Percentiles rank a stretch among this genome's conserved stretches.
phyloP scores from a whole-genome alignment of 768 basidiomycete genomes.

The Boletus speciosus region DNA sequence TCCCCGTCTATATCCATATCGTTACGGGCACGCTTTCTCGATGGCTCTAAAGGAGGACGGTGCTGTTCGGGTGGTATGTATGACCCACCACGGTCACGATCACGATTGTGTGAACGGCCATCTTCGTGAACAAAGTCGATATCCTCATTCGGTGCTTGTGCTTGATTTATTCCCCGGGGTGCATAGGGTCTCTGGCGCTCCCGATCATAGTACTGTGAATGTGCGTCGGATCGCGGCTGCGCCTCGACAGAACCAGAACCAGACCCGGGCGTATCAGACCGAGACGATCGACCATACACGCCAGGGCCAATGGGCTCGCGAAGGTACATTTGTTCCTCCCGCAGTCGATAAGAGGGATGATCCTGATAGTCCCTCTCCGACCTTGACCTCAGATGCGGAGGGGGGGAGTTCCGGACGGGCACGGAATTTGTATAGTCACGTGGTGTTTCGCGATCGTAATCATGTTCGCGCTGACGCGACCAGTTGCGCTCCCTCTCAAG shows the following conservation, averaged over 20 bases:
- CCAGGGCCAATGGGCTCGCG: constrained; percentile 32
- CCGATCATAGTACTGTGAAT: constrained; percentile 48
- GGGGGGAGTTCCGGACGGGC: constrained; percentile 40
- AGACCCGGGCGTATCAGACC: constrained; percentile 58
- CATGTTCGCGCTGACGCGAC: constrained; percentile 41
- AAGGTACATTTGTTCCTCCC: constrained; percentile 28
- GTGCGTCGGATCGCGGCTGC: constrained; percentile 47
- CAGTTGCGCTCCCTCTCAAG: constrained; percentile 45
- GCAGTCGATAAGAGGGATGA: constrained; percentile 29
- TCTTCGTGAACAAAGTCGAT: constrained; percentile 55
- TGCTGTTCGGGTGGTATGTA: constrained; percentile 36
- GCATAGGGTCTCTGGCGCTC: constrained; percentile 48
- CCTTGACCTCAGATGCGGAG: constrained; percentile 38
- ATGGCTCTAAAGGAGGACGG: constrained; percentile 40
- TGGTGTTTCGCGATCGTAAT: constrained; percentile 36
- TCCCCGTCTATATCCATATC: constrained; percentile 65
- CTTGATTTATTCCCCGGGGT: constrained; percentile 48
- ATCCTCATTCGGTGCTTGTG: constrained; percentile 39
- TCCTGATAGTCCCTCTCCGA: constrained; percentile 31
- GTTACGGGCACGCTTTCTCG: constrained; percentile 55
- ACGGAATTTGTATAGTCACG: constrained; percentile 30
- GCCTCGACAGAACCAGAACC: constrained; percentile 49
- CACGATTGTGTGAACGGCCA: constrained; percentile 37
- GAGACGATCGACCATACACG: constrained; percentile 39
- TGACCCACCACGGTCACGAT: constrained; percentile 38